A percentile compares a stretch with the other conserved stretches of the same genome.
These are phyloP conservation scores for Chaetomiaceae sp. DNA, from an alignment of 2,329 filamentous ascomycete genomes.

Conservation along the genomic window DNA sequence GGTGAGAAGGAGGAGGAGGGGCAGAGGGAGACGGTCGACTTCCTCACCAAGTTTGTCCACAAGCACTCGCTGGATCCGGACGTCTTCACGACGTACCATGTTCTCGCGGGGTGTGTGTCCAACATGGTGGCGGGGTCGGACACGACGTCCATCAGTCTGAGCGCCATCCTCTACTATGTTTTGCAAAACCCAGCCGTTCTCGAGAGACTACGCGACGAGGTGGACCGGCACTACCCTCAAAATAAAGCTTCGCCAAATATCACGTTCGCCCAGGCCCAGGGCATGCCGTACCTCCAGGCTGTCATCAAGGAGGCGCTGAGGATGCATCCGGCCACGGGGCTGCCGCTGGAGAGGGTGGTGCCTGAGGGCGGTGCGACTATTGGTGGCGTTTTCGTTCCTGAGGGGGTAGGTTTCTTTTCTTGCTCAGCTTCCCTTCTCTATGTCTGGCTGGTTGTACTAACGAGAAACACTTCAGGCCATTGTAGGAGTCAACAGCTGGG, in stretches of 20 bases:
- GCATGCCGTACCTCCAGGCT: neutral
- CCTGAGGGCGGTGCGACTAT: neutral
- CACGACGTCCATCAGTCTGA: neutral
- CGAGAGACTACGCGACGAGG: neutral
- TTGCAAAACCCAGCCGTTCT: neutral
- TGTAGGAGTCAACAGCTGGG: constrained; percentile 4
- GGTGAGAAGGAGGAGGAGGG: neutral
- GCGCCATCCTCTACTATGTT: neutral
- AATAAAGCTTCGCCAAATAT: neutral
- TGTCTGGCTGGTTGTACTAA: neutral
- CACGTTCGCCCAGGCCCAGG: neutral
- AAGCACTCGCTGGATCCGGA: neutral
- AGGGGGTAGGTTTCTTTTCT: neutral
- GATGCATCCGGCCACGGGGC: neutral
- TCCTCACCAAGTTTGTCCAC: neutral
- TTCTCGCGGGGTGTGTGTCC: neutral
- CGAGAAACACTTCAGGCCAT: neutral
- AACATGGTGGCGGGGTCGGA: constrained; percentile 4
- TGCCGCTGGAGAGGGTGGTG: neutral
- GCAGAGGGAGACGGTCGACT: neutral
- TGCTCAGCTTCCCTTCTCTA: neutral
- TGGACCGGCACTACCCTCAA: neutral
- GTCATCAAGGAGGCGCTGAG: constrained; percentile 1
- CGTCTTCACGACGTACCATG: neutral
- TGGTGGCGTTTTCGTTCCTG: neutral